Evolutionary conservation across 257 asterid genomes (phyloP).

Genomic region (Rubia yunnanensis): DNA sequence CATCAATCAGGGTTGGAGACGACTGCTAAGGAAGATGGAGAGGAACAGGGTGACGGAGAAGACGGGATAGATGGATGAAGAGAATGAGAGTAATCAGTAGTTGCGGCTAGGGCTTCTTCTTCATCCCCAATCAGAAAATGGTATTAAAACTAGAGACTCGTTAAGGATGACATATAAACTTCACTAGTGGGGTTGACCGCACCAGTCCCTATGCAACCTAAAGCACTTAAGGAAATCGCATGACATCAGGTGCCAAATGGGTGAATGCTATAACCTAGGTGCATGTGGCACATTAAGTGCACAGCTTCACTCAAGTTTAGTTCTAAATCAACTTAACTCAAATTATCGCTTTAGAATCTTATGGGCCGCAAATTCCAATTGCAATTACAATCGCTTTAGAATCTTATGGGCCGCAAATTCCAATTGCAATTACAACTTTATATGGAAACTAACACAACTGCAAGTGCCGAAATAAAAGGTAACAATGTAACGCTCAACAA

Average conservation of each 20-base stretch:
- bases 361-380: neutral
- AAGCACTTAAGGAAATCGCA: neutral
- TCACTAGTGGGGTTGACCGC: neutral
- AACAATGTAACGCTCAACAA: neutral
- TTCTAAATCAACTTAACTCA: neutral
- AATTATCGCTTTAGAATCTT: neutral
- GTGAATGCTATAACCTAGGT: neutral
- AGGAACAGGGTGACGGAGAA: too few species aligned
- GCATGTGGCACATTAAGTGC: too few species aligned
- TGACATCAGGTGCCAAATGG: neutral
- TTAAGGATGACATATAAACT: neutral
- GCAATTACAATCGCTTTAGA: neutral
- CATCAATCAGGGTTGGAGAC: too few species aligned
- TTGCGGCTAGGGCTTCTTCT: too few species aligned
- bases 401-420: neutral
- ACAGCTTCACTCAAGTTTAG: neutral
- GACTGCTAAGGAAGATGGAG: too few species aligned
- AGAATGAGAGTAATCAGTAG: too few species aligned
- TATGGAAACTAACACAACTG: neutral
- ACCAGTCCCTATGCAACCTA: neutral
- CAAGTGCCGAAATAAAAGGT: neutral
- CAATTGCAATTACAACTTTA: neutral
- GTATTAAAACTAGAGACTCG: neutral
- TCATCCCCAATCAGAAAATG: neutral
- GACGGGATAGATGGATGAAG: too few species aligned